Evolutionary conservation across 768 basidiomycete genomes (phyloP).

Genomic region (Trametes gibbosa): DNA sequence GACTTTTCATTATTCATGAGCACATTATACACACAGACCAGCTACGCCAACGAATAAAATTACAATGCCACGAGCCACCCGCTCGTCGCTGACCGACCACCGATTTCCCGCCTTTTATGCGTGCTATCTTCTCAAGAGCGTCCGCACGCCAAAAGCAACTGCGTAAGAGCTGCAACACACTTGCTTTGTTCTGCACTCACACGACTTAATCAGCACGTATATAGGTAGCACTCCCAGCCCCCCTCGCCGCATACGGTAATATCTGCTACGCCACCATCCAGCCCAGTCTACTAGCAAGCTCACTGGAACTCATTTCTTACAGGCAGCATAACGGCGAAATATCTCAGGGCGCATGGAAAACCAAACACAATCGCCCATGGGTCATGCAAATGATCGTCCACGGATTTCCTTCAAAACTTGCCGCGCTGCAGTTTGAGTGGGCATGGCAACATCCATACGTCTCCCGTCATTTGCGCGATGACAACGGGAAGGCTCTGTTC

Average conservation of each 20-base stretch:
- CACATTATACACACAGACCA: too few relatives aligned
- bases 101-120: slow-evolving; percentile 71
- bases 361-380: slow-evolving; percentile 63
- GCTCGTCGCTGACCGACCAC: slow-evolving; percentile 33
- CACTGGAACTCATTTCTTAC: background rate
- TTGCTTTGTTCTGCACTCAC: background rate
- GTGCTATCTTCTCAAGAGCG: slow-evolving; percentile 77
- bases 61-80: slow-evolving; percentile 16
- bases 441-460: slow-evolving; percentile 79
- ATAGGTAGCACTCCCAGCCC: slow-evolving; percentile 73
- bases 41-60: too few relatives aligned
- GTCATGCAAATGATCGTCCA: slow-evolving; percentile 84
- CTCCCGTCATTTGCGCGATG: slow-evolving; percentile 60
- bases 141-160: slow-evolving; percentile 50
- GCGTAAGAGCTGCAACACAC: slow-evolving; percentile 28
- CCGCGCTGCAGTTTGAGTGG: slow-evolving; percentile 81
- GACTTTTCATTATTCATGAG: too few relatives aligned
- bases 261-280: background rate
- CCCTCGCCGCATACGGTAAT: slow-evolving; percentile 59
- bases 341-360: slow-evolving; percentile 67
- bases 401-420: slow-evolving; percentile 76
- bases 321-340: slow-evolving; percentile 85
- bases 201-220: slow-evolving; percentile 50
- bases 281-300: background rate
- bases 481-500: slow-evolving; percentile 40